Percentiles rank a stretch among this genome's conserved stretches.
These are phyloP conservation scores for Alternaria ventricosa DNA, from an alignment of 2,329 filamentous ascomycete genomes.

Conservation along the genomic window DNA sequence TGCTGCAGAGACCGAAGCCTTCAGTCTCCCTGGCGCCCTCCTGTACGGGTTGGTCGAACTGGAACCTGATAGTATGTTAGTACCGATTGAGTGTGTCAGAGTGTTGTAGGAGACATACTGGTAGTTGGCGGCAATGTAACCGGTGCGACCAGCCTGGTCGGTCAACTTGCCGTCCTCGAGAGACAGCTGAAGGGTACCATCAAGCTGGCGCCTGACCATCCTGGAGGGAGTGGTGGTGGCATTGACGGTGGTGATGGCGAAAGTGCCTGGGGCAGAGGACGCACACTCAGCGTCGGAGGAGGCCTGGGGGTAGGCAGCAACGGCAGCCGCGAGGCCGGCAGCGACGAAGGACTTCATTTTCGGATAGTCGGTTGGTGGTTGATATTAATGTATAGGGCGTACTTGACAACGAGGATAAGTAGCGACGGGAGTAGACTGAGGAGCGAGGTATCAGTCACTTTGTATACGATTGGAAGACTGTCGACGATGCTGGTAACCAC, in stretches of 20 bases:
- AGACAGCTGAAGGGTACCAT: slow-evolving; percentile 63
- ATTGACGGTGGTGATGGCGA: slow-evolving; percentile 65
- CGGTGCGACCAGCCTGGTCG: slow-evolving; percentile 71
- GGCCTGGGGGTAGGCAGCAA: slow-evolving; percentile 35
- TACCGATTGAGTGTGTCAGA: not conserved
- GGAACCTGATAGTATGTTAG: slow-evolving; percentile 42
- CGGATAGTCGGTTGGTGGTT: slow-evolving; percentile 14
- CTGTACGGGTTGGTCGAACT: slow-evolving; percentile 59
- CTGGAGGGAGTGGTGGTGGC: slow-evolving; percentile 41
- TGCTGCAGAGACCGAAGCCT: slow-evolving; percentile 75
- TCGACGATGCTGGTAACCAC: slow-evolving; percentile 27
- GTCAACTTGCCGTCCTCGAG: slow-evolving; percentile 69
- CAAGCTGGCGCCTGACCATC: slow-evolving; percentile 37
- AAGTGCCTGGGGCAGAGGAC: slow-evolving; percentile 59
- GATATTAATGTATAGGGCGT: slow-evolving; percentile 13
- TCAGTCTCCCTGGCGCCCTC: slow-evolving; percentile 71
- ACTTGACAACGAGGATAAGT: slow-evolving; percentile 20
- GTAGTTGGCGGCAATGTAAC: slow-evolving; percentile 80
- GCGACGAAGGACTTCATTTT: slow-evolving; percentile 43
- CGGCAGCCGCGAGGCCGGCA: slow-evolving; percentile 39
- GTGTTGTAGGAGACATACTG: slow-evolving; percentile 54
- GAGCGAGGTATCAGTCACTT: slow-evolving; percentile 48
- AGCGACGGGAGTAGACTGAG: slow-evolving; percentile 42
- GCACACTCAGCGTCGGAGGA: slow-evolving; percentile 61
- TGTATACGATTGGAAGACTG: slow-evolving; percentile 7